These are phyloP conservation scores for Maudiozyma turicensis DNA, from an alignment of 805 yeast species.

Conservation along the genomic window DNA sequence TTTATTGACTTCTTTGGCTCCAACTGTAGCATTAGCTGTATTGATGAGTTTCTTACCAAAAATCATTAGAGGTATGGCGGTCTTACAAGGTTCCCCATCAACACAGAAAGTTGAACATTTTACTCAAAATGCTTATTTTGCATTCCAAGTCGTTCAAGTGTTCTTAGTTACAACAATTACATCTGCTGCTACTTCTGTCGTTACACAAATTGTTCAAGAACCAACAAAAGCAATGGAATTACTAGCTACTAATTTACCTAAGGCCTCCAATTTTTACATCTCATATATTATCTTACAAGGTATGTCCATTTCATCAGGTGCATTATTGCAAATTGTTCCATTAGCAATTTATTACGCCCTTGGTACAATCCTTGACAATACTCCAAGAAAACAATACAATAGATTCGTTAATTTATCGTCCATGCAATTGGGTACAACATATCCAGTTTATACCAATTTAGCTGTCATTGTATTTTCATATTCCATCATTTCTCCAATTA, in stretches of 20 bases:
- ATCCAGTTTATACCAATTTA: constrained; percentile 67
- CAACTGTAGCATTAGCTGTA: constrained; percentile 54
- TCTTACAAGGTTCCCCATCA: constrained; percentile 48
- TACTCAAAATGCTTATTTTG: constrained; percentile 61
- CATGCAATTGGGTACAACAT: constrained; percentile 63
- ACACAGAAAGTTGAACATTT: constrained; percentile 48
- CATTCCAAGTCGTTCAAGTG: constrained; percentile 61
- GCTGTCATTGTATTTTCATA: constrained; percentile 61
- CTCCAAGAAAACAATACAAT: constrained; percentile 57
- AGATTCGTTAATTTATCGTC: constrained; percentile 47
- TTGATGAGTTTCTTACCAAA: constrained; percentile 61
- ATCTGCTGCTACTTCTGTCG: constrained; percentile 62
- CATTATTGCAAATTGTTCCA: constrained; percentile 51
- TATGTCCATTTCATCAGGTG: constrained; percentile 53
- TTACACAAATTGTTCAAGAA: constrained; percentile 46
- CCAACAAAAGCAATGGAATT: constrained; percentile 51
- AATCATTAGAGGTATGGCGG: constrained; percentile 55
- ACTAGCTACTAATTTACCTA: constrained; percentile 61
- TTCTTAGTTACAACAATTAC: constrained; percentile 63
- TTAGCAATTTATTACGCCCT: constrained; percentile 50
- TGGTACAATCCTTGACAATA: constrained; percentile 47
- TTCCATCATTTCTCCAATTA: constrained; percentile 71
- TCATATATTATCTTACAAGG: constrained; percentile 64
- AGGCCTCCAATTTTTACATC: constrained; percentile 62
- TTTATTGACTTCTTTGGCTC: constrained; percentile 56